Evolutionary conservation across 768 basidiomycete species (phyloP), one percentile per base, ranked within the genome.

Genomic region (Boletus subcaerulescens): DNA sequence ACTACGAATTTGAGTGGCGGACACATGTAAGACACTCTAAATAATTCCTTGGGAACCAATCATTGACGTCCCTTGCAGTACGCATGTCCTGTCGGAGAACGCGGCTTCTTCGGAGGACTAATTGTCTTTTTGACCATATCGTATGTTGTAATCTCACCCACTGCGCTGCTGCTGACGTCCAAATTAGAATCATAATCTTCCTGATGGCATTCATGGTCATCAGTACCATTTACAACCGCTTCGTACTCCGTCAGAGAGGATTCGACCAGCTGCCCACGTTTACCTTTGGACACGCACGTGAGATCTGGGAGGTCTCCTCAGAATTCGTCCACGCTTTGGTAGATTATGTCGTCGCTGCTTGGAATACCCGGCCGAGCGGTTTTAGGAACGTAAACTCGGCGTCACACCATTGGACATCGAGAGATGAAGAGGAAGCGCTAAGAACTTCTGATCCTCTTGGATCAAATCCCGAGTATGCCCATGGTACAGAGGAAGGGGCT

Each of bases 1-100:
- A 84, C 13, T 93, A 86, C 66, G 81, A 88, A 54, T 71, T 95
- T 38, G 91, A 94, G 73, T 95, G 93, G 93, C 76, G 79, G 52
- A 93, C 89, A 5, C 84, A 83, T 61, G 91, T 93, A 60, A 63
- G 81, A 69, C 29, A 22, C 26, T n/a, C 31, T 35, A n/a, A 2
- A 36, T 4, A 29, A 9, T 8, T 14, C 32, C 5, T 55, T 29
- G 14, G 24, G 3, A 11, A 3, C 9, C 13, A 11, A 24, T 32
- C 9, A 2, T 31, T 45, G 8, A 67, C 20, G 1, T 24, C 17
- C 20, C 24, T 17, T 7, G 9, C 53, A 90, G 87, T 77, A 78
- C 63, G 91, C 91, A 9, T 93, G 91, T 65, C 82, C 89, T 10
- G 82, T 83, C 0, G 80, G 80, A 38, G 82, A 84, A 67, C 74